Base-by-base conservation (phyloP, 148 eudicot genomes). In the Bassia scoparia region DNA sequence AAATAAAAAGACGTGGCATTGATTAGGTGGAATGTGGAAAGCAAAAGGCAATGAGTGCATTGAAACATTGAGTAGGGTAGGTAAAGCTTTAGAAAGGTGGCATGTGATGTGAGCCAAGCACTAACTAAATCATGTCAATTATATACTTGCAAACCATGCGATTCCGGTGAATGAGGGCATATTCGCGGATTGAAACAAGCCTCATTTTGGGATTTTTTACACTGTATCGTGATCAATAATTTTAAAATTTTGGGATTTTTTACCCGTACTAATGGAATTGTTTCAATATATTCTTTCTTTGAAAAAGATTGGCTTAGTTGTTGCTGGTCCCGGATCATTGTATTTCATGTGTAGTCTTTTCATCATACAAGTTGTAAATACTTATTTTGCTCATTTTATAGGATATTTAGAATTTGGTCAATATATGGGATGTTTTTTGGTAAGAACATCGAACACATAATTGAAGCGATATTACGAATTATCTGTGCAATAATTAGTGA, bases 1-100 rank as follows among this genome's bases (percentile, higher is more conserved):
- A 63, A 63, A 20, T 21, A 9, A 33, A 74, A 54, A 68, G 41
- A 18, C 16, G 16, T 44, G 69, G 66, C 66, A 65, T 46, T 64
- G 76, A 77, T 77, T 29, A 52, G 66, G 80, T n/a, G n/a, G n/a
- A n/a, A n/a, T n/a, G 75, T 31, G 44, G 48, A 63, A 63, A 77
- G 74, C 38, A n/a, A 44, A 71, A 62, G 65, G 46, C 20, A 67
- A 67, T 52, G 48, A 63, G 56, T 31, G n/a, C n/a, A n/a, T n/a
- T n/a, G n/a, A n/a, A n/a, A n/a, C n/a, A n/a, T n/a, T n/a, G n/a
- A n/a, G n/a, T n/a, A n/a, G 20, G 38, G 66, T 71, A 16, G 48
- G 71, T 46, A 43, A 64, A 64, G 76, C 15, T 37, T 61, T 48
- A 33, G n/a, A 61, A 61, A 69, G 50, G 74, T 37, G 6, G n/a